Base-by-base conservation (phyloP, 345 rosid genomes). In the Odontarrhena argentea region DNA sequence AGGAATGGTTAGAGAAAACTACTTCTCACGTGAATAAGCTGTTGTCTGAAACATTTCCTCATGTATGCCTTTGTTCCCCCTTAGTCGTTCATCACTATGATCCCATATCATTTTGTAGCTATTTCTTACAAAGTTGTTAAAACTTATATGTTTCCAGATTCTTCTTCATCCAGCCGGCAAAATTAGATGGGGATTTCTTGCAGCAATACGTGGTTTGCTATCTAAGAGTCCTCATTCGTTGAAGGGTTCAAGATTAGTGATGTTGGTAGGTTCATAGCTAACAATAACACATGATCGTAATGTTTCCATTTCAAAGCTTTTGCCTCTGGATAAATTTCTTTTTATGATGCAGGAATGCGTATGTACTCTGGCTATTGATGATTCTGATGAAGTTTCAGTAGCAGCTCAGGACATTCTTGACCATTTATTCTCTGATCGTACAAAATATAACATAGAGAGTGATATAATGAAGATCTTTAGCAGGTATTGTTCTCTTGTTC, bases 291-390 rank as follows among this genome's bases (percentile, higher is more conserved):
- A 32, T 9, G 47, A 34, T 45, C 18, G 30, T 58, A 14, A 30
- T 50, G 36, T 11, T 9, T 62, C 30, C 47, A 62, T 43, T 36
- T 2, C 12, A 34, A 53, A 30, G 55, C 46, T 43, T 55, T 58
- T 42, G 9, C 63, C 9, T 14, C 30, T 15, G 45, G 51, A 74
- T 47, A 14, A 13, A 8, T 60, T 47, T 47, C 34, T 61, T 55
- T 59, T 52, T 64, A 52, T 75, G 46, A 52, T 85, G 84, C 84
- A 93, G 97, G 99, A 94, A 75, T 88, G 99, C 70, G 68, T 85
- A 25, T 91, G 83, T 62, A 84, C 83, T 71, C 74, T 91, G 82
- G 85, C 81, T 72, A 84, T 87, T 70, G 99, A 91, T 84, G 95
- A 85, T 41, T 82, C 77, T 32, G 81, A 82, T 72, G 92, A 84